Evolutionary conservation across 2,329 filamentous ascomycete species (phyloP).

Genomic region (Zymoseptoria tritici): DNA sequence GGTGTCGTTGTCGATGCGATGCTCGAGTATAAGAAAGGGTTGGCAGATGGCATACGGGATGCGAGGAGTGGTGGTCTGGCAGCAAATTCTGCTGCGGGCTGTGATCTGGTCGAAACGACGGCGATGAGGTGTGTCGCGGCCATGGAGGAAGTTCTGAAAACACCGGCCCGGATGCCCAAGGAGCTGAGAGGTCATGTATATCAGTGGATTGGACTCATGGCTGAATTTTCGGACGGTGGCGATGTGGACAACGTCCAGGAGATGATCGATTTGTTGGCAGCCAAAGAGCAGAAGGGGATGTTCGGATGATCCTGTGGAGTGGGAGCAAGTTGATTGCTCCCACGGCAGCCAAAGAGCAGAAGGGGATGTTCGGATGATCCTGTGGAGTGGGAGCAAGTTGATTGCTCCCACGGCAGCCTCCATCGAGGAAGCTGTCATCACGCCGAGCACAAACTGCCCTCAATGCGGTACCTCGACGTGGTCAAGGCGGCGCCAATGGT

Average conservation of each 20-base stretch:
- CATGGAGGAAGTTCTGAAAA: constrained; percentile 8
- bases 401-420: neutral
- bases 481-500: too few relatives aligned
- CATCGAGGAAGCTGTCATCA: neutral
- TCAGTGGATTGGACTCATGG: constrained; percentile 12
- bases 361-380: constrained; percentile 1
- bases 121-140: constrained; percentile 9
- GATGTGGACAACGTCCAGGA: constrained; percentile 4
- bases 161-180: constrained; percentile 10
- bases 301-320: neutral
- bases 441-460: neutral
- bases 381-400: neutral
- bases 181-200: constrained; percentile 9
- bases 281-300: constrained; percentile 7
- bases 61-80: neutral
- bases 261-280: constrained; percentile 3
- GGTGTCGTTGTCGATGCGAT: constrained; percentile 12
- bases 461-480: neutral
- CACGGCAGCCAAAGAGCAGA: constrained; percentile 4
- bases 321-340: neutral
- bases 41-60: neutral
- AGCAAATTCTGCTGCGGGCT: neutral
- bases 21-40: constrained; percentile 10
- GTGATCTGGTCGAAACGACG: constrained; percentile 8
- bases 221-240: constrained; percentile 8